Evolutionary conservation across 1,284 basidiomycete species (phyloP), one percentile per base, ranked within the genome.

Genomic region (Papiliotrema fonsecae): DNA sequence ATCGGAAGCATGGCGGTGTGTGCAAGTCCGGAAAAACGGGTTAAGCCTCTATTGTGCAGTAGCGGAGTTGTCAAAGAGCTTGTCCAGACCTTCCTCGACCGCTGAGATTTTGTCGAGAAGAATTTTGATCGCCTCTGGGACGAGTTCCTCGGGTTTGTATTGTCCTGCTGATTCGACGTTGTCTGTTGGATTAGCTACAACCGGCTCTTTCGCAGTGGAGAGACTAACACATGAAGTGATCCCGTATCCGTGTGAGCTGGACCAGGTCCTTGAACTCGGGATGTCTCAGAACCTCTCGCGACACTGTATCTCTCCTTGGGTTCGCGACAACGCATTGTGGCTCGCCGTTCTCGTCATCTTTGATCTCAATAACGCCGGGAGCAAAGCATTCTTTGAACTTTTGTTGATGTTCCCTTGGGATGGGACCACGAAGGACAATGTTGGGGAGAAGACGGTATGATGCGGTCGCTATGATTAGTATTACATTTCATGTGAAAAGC

Each of bases 391-490:
- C 75, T 60, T 83, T 79, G 70, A 98, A 97, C 60, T 90, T 90
- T 31, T 84, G 78, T 47, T 77, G 74, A 42, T 76, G 42, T 77
- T 85, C 54, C 76, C 78, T 47, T 74, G 81, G 60, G 77, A 85
- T 59, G 76, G 86, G 85, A 62, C 85, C 81, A 53, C 79, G 67
- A 57, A 98, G 82, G 54, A 84, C 79, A 69, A 99, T 88, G 60
- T 87, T 79, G 0, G 94, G 96, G 22, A 97, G 81, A 4, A 97
- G 79, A 41, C 94, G 86, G 72, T 98, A 99, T 2, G 92, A 88
- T 1, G 94, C 92, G 10, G 91, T 96, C 2, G 92, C 91, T 91
- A 61, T 16, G 40, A 30, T 45, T 13, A 50, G 46, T 27, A 41
- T 18, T 44, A 6, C 4, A 11, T 19, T 30, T 18, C n/a, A 30